phyloP scores from a whole-genome alignment of 1,284 basidiomycete species.

The Gymnopus androsaceus region DNA sequence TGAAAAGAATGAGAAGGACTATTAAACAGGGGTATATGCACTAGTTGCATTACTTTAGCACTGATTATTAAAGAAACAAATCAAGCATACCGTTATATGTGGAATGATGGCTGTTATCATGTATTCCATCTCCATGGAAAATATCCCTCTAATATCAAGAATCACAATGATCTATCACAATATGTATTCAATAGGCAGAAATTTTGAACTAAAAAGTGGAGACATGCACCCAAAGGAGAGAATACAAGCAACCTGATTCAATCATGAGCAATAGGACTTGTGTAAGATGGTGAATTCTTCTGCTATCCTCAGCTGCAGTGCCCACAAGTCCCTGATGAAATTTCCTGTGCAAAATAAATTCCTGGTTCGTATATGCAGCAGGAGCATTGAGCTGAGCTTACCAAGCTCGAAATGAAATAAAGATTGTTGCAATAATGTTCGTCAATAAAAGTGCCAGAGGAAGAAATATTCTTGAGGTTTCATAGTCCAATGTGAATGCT shows the following conservation, averaged over 20 bases:
- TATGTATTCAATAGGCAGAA: no score
- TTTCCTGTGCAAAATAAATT: no score
- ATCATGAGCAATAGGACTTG: background rate
- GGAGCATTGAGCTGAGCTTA: no score
- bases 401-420: background rate
- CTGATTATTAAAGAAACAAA: background rate
- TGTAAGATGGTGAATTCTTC: background rate
- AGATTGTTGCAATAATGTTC: constrained; percentile 1
- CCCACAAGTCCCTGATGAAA: no score
- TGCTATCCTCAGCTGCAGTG: background rate
- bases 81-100: background rate
- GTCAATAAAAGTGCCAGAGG: constrained; percentile 1
- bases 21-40: background rate
- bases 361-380: no score
- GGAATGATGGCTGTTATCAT: background rate
- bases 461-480: background rate
- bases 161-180: background rate
- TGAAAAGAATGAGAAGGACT: background rate
- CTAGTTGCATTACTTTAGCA: background rate
- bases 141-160: background rate
- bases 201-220: background rate
- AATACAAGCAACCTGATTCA: background rate
- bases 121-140: background rate
- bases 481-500: background rate
- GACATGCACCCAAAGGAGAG: background rate